These are phyloP conservation scores for Nidula microcarpa DNA, from an alignment of 768 basidiomycete genomes.

Conservation along the genomic window DNA sequence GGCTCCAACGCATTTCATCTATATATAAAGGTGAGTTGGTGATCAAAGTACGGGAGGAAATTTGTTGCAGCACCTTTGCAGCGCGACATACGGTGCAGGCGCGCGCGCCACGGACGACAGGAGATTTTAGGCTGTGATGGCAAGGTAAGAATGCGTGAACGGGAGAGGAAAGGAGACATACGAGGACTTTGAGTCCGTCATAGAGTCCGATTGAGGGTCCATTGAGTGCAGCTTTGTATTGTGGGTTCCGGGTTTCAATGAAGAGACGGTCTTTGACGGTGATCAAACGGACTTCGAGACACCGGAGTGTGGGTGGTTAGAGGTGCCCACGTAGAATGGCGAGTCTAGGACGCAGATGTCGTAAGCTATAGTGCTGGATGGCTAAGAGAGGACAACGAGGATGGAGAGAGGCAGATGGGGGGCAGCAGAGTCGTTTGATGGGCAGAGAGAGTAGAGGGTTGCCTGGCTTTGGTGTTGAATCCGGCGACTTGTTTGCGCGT, in stretches of 20 bases:
- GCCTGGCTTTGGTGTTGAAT: not conserved
- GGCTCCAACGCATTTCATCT: slow-evolving; percentile 93
- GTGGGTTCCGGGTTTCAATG: slow-evolving; percentile 31
- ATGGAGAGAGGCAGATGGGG: slow-evolving; percentile 6
- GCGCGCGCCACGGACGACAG: slow-evolving; percentile 50
- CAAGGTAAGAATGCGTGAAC: slow-evolving; percentile 4
- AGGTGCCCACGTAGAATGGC: not conserved
- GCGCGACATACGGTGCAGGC: slow-evolving; percentile 85
- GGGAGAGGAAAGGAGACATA: slow-evolving; percentile 16
- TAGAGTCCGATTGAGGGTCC: slow-evolving; percentile 29
- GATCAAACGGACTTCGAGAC: slow-evolving; percentile 30
- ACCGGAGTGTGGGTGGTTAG: slow-evolving; percentile 4
- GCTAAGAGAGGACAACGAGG: slow-evolving; percentile 4
- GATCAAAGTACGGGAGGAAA: slow-evolving; percentile 13
- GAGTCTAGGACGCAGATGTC: not conserved
- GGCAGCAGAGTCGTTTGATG: not conserved
- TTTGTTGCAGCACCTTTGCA: slow-evolving; percentile 57
- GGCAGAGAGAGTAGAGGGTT: not conserved
- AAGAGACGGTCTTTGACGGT: slow-evolving; percentile 25
- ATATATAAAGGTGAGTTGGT: slow-evolving; percentile 11
- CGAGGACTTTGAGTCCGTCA: slow-evolving; percentile 29
- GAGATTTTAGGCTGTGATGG: slow-evolving; percentile 34
- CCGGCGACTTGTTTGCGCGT: slow-evolving; percentile 29
- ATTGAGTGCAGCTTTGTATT: slow-evolving; percentile 15
- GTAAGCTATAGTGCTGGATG: not conserved